Evolutionary conservation across 306 rosid genomes (phyloP), one percentile per base, ranked within the genome.

Genomic region (Quercus parvula): DNA sequence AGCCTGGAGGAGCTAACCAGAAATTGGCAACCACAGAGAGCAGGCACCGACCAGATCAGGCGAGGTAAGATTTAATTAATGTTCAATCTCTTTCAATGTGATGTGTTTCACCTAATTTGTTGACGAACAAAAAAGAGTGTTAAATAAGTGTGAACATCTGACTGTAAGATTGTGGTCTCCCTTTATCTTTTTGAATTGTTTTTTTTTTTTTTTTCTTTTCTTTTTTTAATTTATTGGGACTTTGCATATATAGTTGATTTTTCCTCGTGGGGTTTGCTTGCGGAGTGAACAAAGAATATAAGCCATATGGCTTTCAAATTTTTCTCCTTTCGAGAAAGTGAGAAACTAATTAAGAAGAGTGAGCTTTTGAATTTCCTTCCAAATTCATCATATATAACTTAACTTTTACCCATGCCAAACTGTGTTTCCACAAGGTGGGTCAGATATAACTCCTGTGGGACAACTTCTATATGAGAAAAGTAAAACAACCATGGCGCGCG

Each of bases 401-500:
- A 14, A 76, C 66, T 15, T 76, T 54, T 73, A 76, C 61, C 75
- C 54, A 46, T 58, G 59, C 30, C 77, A 27, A 75, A 75, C 73
- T 77, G 77, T n/a, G 44, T 6, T 74, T 55, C 69, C 68, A 73
- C 82, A 59, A 52, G 81, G 77, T 82, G 74, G 46, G 38, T 81
- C 70, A 51, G 77, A 46, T 9, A 52, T 54, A 75, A 79, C n/a
- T 41, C 64, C 35, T 72, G 79, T 33, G 70, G 76, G 80, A 81
- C 71, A 56, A 75, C 71, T 58, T 31, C n/a, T 71, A 35, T 54
- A n/a, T 25, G 74, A 59, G 68, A 33, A 76, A 63, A 46, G 56
- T 64, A 27, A 54, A 52, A 69, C 33, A 18, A 27, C 78, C 38
- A 54, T 52, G 46, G 46, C 46, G 11, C 46, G 46, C 46, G 8